Percentiles rank a stretch among this genome's conserved stretches.
Conservation (phyloP, 202 grass and related monocot genomes). For the Setaria viridis region DNA sequence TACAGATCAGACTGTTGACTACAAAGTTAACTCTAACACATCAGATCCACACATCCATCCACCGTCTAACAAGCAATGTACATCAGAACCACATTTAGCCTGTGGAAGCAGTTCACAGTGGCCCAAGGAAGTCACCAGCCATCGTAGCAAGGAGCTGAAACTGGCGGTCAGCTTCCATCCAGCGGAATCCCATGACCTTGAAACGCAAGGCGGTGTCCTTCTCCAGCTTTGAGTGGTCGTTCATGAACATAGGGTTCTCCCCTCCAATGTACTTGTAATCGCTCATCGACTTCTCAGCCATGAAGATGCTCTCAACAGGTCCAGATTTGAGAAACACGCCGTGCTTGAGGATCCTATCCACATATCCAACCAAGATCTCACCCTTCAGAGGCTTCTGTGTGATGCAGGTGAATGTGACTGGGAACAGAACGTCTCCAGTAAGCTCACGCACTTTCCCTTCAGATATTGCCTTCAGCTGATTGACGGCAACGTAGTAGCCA, state of each 20-base stretch:
- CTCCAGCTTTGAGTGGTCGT: conserved; percentile 65
- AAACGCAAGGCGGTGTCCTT: conserved; percentile 69
- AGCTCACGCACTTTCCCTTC: conserved; percentile 77
- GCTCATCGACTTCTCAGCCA: conserved; percentile 65
- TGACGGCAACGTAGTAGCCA: conserved; percentile 81
- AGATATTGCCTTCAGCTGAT: conserved; percentile 58
- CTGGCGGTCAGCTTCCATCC: conserved; percentile 84
- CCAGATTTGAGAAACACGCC: conserved; percentile 84
- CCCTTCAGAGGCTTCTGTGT: conserved; percentile 84
- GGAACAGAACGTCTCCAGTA: conserved; percentile 83
- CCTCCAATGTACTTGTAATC: conserved; percentile 81
- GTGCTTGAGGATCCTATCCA: conserved; percentile 84
- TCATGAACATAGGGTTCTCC: conserved; percentile 75
- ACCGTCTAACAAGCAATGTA: conserved; percentile 25
- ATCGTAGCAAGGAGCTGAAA: conserved; percentile 82
- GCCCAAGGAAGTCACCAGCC: conserved; percentile 84
- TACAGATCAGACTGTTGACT: neutral
- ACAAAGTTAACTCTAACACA: conserved; percentile 20
- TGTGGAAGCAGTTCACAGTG: conserved; percentile 50
- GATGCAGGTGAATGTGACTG: conserved; percentile 69
- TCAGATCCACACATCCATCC: conserved; percentile 32
- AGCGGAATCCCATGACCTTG: conserved; percentile 75
- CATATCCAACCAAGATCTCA: conserved; percentile 62
- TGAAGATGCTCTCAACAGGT: conserved; percentile 68
- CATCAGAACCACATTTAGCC: neutral